These are phyloP conservation scores for Globisporangium emineosum DNA, from an alignment of 352 stramenopile species.

Conservation along the genomic window DNA sequence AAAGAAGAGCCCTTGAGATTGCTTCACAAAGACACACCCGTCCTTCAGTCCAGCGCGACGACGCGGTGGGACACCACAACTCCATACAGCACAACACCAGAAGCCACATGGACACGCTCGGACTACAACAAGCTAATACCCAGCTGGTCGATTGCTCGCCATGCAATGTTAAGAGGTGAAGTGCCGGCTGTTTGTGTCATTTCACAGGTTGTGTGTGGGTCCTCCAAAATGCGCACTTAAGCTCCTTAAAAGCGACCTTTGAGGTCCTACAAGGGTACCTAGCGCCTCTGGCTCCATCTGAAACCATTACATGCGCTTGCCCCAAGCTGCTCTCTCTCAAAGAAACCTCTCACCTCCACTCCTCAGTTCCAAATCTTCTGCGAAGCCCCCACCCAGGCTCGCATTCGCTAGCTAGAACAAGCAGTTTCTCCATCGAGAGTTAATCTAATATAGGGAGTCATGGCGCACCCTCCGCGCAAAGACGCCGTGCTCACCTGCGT, in stretches of 20 bases:
- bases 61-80: neutral
- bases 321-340: neutral
- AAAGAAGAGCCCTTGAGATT: neutral
- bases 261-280: constrained; percentile 9
- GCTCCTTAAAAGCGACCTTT: neutral
- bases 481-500: constrained; percentile 9
- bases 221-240: constrained; percentile 5
- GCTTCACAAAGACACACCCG: too few species aligned
- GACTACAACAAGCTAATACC: too few species aligned
- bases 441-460: neutral
- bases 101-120: neutral
- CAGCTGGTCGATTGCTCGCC: too few species aligned
- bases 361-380: constrained; percentile 6
- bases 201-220: too few species aligned
- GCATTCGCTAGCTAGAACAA: neutral
- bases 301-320: neutral
- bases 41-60: neutral
- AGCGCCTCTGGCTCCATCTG: constrained; percentile 6
- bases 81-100: neutral
- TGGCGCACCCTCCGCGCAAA: neutral
- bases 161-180: neutral
- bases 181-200: neutral
- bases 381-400: neutral
- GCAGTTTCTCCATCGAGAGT: neutral
- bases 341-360: neutral